A percentile compares a stretch with the other conserved stretches of the same genome.
These are phyloP conservation scores for Waltergamsia citrina DNA, from an alignment of 2,329 filamentous ascomycete species.

Conservation along the genomic window DNA sequence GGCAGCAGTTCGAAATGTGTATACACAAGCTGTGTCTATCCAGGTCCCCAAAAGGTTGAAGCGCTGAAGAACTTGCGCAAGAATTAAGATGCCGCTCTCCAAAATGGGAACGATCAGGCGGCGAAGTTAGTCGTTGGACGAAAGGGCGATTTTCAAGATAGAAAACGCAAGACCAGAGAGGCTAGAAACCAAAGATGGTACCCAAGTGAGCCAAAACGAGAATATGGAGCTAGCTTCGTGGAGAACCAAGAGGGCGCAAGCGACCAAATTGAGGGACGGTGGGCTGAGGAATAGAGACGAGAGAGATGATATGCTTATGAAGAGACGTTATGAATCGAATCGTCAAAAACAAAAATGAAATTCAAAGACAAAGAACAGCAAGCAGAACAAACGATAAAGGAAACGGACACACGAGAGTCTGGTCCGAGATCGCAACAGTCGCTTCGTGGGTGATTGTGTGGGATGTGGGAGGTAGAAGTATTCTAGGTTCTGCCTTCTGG, in stretches of 20 bases:
- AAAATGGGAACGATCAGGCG: not conserved
- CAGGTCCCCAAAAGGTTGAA: too few species aligned
- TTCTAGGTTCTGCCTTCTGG: not conserved
- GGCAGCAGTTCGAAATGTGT: too few species aligned
- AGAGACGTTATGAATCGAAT: constrained; percentile 9
- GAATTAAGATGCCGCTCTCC: not conserved
- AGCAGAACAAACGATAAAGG: constrained; percentile 13
- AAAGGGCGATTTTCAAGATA: not conserved
- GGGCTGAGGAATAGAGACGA: not conserved
- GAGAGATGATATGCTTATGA: not conserved
- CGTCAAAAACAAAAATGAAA: constrained; percentile 8
- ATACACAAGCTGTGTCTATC: too few species aligned
- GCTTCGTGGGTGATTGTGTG: constrained; percentile 6
- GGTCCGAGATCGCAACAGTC: constrained; percentile 13
- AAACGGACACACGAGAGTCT: constrained; percentile 11
- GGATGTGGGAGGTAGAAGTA: not conserved
- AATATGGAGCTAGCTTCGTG: not conserved
- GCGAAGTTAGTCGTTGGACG: not conserved
- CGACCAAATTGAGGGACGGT: not conserved
- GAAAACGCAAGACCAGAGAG: not conserved
- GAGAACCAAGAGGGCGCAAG: constrained; percentile 1
- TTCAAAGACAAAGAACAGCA: constrained; percentile 9
- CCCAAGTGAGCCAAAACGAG: not conserved
- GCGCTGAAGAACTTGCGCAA: too few species aligned
- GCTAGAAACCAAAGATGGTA: not conserved